Evolutionary conservation across 2,329 filamentous ascomycete genomes (phyloP).

Genomic region (Verticillium dahliae): DNA sequence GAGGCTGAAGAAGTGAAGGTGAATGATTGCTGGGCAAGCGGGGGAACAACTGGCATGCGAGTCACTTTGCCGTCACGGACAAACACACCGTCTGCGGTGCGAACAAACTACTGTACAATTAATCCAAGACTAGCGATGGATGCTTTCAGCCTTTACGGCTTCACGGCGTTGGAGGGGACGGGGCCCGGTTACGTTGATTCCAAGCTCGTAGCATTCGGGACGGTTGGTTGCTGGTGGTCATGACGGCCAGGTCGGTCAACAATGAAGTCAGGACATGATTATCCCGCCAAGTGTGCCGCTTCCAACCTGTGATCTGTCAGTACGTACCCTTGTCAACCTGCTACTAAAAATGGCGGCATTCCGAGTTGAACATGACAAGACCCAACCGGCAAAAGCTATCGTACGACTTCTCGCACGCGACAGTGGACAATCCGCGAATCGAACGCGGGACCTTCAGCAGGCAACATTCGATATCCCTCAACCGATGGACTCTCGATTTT

Average conservation of each 20-base stretch:
- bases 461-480: not conserved
- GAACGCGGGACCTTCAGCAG: not conserved
- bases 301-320: too few species aligned
- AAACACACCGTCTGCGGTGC: too few species aligned
- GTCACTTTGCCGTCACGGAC: too few species aligned
- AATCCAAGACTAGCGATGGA: not conserved
- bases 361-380: not conserved
- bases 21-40: not conserved
- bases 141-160: not conserved
- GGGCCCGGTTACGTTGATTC: not conserved
- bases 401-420: not conserved
- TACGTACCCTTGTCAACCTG: too few species aligned
- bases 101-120: not conserved
- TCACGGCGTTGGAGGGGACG: not conserved
- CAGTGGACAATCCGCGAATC: not conserved
- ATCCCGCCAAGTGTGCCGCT: not conserved
- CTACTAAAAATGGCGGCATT: too few species aligned
- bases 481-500: not conserved
- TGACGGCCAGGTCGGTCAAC: not conserved
- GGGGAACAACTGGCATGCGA: too few species aligned
- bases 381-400: not conserved
- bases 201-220: not conserved
- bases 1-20: slow-evolving; percentile 45
- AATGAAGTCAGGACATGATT: not conserved
- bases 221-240: not conserved